These are phyloP conservation scores for Flaveria trinervia DNA, from an alignment of 129 eudicot genomes.

Conservation along the genomic window DNA sequence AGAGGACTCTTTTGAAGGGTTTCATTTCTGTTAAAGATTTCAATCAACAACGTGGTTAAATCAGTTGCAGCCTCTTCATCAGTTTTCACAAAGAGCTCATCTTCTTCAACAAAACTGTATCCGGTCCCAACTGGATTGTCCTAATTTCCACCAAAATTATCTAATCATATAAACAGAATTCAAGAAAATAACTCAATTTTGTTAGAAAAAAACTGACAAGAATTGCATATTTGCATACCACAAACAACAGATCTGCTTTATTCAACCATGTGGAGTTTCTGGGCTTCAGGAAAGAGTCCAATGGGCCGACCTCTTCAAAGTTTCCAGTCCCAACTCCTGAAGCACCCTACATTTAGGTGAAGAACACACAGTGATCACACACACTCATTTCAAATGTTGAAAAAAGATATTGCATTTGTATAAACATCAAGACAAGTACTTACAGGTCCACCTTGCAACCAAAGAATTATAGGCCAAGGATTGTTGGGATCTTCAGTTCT, in stretches of 20 bases:
- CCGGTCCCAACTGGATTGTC: constrained; percentile 99
- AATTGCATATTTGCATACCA: constrained; percentile 42
- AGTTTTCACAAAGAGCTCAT: constrained; percentile 54
- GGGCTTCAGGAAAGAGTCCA: constrained; percentile 68
- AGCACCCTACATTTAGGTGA: constrained; percentile 55
- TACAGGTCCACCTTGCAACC: constrained; percentile 99
- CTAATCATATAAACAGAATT: background rate
- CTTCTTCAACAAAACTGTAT: constrained; percentile 80
- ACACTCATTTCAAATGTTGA: constrained; percentile 5
- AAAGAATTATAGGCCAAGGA: constrained; percentile 89
- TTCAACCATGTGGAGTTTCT: constrained; percentile 90
- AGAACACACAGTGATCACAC: constrained; percentile 21
- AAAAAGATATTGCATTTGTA: background rate
- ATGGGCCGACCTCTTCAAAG: constrained; percentile 88
- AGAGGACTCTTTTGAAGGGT: constrained; percentile 66
- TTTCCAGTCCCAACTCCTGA: constrained; percentile 91
- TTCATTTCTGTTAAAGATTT: constrained; percentile 49
- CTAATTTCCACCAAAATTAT: constrained; percentile 38
- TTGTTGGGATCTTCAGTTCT: constrained; percentile 66
- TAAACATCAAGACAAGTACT: constrained; percentile 26
- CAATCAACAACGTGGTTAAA: constrained; percentile 63
- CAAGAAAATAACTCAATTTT: background rate
- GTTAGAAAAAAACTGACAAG: background rate
- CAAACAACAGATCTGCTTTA: constrained; percentile 85
- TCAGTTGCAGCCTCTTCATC: constrained; percentile 86